Conservation (phyloP, 2,329 filamentous ascomycete genomes). For the Exophiala xenobiotica region DNA sequence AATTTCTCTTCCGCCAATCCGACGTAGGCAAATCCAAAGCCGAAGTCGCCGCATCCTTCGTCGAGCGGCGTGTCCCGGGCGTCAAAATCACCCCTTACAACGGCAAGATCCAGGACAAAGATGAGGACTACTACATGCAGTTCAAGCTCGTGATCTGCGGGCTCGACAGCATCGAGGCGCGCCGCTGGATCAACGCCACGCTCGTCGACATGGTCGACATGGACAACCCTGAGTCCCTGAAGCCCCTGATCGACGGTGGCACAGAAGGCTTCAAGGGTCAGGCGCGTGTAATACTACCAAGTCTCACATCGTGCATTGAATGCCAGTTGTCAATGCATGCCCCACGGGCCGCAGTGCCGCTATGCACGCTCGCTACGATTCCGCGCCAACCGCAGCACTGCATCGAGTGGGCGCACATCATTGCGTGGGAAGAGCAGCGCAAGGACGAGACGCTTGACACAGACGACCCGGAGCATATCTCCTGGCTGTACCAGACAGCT, state of each 20-base stretch:
- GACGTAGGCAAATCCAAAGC: slow-evolving; percentile 95
- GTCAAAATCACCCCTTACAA: slow-evolving; percentile 94
- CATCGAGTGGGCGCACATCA: slow-evolving; percentile 97
- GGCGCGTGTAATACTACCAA: slow-evolving; percentile 85
- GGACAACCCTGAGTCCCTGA: slow-evolving; percentile 78
- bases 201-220: slow-evolving; percentile 86
- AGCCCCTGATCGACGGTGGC: slow-evolving; percentile 92
- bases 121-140: slow-evolving; percentile 94
- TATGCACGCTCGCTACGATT: slow-evolving; percentile 94
- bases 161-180: slow-evolving; percentile 92
- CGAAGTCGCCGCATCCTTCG: slow-evolving; percentile 86
- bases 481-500: slow-evolving; percentile 91
- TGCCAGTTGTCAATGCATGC: slow-evolving; percentile 99
- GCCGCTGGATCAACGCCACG: slow-evolving; percentile 97
- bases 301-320: slow-evolving; percentile 93
- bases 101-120: slow-evolving; percentile 93
- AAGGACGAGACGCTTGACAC: slow-evolving; percentile 86
- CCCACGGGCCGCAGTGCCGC: slow-evolving; percentile 90
- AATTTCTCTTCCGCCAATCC: slow-evolving; percentile 88
- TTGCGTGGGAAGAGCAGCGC: slow-evolving; percentile 88
- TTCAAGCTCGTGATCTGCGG: slow-evolving; percentile 94
- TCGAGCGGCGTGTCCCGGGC: slow-evolving; percentile 83
- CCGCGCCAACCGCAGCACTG: slow-evolving; percentile 97
- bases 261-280: slow-evolving; percentile 99
- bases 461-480: slow-evolving; percentile 93